Base-by-base conservation (phyloP, 805 yeast species). In the Pichia thaimueangensis region DNA sequence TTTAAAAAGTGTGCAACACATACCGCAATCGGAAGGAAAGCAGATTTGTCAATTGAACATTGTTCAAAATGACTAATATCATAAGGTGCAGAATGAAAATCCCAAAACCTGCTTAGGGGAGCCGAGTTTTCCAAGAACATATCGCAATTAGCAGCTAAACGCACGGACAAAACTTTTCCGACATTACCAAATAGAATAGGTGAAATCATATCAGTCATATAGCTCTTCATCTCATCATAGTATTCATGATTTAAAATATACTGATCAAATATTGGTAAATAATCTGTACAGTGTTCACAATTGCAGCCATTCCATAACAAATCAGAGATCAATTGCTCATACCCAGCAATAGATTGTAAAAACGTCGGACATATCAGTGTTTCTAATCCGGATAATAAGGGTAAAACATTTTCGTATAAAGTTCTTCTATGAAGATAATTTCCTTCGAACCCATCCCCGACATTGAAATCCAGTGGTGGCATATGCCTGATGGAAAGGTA, bases 251-350 rank as follows among this genome's bases (percentile, higher is more conserved):
- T 69, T 71, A 80, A 72, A 37, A 83, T 58, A 49, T 70, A 82
- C 13, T 72, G 67, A 51, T 84, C 94, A 38, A 79, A 66, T 10
- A 72, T 49, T 0, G 71, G 71, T 20, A 83, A 58, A 40, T 63
- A 63, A 12, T 63, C 62, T 5, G 43, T 42, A 52, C 94, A 84
- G 48, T 69, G 74, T 1, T 50, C 47, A 55, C 94, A 84, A 30
- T 69, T 70, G 57, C 91, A 83, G 0, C 91, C 91, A 55, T 82
- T 83, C 89, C 91, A 84, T 20, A 84, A 58, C 39, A 84, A 49
- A 47, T 80, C 83, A 35, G 86, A 82, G 55, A 79, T 77, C 6
- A 80, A 57, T 43, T 80, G 80, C 49, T 84, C 94, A 56, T 82
- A 84, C 47, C 86, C 75, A 0, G 86, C 67, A 17, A 80, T 62